A percentile compares a stretch with the other conserved stretches of the same genome.
Conservation (phyloP, 176 grass and related monocot species). For the Typha latifolia region DNA sequence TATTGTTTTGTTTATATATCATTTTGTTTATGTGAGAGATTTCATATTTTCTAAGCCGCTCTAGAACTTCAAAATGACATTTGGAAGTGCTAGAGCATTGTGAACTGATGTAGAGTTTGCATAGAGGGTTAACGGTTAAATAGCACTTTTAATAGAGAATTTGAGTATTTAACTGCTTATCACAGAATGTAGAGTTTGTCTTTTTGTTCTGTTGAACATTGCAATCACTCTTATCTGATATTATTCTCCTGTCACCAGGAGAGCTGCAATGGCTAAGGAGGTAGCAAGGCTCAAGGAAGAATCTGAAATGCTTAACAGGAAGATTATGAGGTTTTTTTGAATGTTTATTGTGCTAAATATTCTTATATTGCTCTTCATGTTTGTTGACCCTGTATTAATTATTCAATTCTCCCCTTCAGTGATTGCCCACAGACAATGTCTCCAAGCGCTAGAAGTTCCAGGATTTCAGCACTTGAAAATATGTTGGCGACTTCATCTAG, state of each 20-base stretch:
- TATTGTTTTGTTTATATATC: no score
- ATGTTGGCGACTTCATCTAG: conserved; percentile 83
- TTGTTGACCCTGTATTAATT: background rate
- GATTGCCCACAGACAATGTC: conserved; percentile 83
- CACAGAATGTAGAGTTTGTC: no score
- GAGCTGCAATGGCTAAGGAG: conserved; percentile 80
- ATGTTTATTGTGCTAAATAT: background rate
- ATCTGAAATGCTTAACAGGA: conserved; percentile 34
- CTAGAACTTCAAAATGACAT: no score
- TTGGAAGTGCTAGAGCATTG: no score
- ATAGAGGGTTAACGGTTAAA: no score
- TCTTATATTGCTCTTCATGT: conserved; percentile 1
- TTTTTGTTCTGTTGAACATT: background rate
- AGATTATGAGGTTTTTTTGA: conserved; percentile 38
- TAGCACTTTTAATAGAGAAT: no score
- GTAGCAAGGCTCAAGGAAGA: conserved; percentile 82
- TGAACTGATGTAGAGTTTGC: no score
- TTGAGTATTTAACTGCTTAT: no score
- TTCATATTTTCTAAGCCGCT: no score
- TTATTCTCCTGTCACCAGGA: conserved; percentile 28
- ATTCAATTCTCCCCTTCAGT: conserved; percentile 18
- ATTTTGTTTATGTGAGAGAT: no score
- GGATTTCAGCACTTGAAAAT: conserved; percentile 91
- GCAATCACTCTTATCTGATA: background rate
- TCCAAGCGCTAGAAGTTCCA: conserved; percentile 83